These are phyloP conservation scores for Bretziella fagacearum DNA, from an alignment of 2,329 filamentous ascomycete species.

Conservation along the genomic window DNA sequence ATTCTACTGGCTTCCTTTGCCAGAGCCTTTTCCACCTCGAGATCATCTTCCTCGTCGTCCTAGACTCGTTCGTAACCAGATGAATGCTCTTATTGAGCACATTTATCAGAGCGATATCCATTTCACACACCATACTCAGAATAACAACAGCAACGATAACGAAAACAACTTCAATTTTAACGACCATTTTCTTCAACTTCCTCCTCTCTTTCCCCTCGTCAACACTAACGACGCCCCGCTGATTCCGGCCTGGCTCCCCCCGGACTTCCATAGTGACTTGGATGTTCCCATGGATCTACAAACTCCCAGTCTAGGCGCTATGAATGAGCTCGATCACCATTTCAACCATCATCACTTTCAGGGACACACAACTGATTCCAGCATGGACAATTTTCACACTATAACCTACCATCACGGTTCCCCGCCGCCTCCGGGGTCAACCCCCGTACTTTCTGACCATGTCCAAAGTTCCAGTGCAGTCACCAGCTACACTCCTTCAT, in stretches of 20 bases:
- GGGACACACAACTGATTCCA: no score
- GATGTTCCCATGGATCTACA: not conserved
- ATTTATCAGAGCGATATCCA: not conserved
- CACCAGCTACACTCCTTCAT: not conserved
- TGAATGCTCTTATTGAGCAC: constrained; percentile 1
- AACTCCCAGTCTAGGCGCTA: not conserved
- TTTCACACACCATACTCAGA: no score
- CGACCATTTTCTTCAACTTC: no score
- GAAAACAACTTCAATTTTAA: not conserved
- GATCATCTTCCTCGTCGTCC: not conserved
- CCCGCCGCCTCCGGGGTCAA: not conserved
- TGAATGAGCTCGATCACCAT: no score
- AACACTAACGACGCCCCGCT: not conserved
- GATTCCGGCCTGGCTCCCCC: not conserved
- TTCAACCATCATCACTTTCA: no score
- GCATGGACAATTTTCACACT: no score
- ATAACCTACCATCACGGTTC: not conserved
- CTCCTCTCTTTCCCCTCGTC: not conserved
- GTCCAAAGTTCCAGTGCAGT: not conserved
- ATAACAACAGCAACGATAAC: not conserved
- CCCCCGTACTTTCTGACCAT: not conserved
- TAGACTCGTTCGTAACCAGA: not conserved
- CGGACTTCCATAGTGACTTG: not conserved
- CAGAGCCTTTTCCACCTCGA: not conserved
- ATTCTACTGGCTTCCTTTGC: constrained; percentile 7